Conservation (phyloP, 257 asterid species). For the Lavandula angustifolia region DNA sequence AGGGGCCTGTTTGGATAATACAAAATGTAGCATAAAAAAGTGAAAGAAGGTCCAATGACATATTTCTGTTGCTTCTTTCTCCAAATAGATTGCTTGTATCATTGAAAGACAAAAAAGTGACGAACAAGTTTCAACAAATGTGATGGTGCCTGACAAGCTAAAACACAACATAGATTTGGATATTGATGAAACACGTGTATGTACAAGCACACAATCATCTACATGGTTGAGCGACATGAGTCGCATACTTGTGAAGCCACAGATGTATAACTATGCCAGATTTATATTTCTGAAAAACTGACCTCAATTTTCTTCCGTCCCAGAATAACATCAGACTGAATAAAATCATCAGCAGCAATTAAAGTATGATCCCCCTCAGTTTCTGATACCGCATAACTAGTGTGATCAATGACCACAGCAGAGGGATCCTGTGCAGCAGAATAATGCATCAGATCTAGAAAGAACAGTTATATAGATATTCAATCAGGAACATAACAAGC, state of each 20-base stretch:
- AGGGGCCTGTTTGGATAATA: slow-evolving; percentile 58
- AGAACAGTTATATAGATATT: background rate
- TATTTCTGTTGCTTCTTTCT: background rate
- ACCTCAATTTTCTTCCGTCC: slow-evolving; percentile 70
- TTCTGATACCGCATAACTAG: slow-evolving; percentile 63
- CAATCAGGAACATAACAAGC: slow-evolving; percentile 13
- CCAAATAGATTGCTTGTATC: background rate
- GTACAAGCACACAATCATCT: background rate
- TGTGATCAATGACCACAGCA: slow-evolving; percentile 71
- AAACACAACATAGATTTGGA: background rate
- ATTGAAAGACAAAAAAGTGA: slow-evolving; percentile 11
- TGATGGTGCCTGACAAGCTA: background rate
- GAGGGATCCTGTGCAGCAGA: slow-evolving; percentile 56
- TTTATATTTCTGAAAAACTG: slow-evolving; percentile 25
- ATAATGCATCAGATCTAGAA: slow-evolving; percentile 10
- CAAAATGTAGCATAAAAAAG: slow-evolving; percentile 1
- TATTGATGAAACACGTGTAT: slow-evolving; percentile 13
- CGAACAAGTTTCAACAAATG: slow-evolving; percentile 12
- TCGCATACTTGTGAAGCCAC: background rate
- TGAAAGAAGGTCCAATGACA: background rate
- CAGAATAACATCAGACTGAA: slow-evolving; percentile 63
- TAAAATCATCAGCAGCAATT: slow-evolving; percentile 63
- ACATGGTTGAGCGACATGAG: background rate
- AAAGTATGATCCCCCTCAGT: slow-evolving; percentile 75
- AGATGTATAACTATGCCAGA: slow-evolving; percentile 9